Evolutionary conservation across 2,329 filamentous ascomycete species (phyloP), one percentile per base, ranked within the genome.

Genomic region (Fusarium oligoseptatum): DNA sequence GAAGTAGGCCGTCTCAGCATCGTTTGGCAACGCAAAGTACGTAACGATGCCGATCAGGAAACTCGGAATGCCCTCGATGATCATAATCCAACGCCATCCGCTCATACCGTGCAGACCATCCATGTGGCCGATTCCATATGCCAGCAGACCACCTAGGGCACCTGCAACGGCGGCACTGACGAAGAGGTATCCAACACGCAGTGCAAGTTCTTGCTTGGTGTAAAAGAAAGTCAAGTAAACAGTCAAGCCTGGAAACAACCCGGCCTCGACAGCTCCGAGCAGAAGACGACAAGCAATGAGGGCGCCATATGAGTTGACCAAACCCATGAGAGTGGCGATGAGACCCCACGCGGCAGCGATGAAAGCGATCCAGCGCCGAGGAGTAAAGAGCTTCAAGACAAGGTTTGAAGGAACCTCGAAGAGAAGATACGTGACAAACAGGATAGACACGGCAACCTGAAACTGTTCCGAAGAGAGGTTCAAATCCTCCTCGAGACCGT

Each of bases 191-290:
- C 92, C 92, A 4, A 94, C 91, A 3, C 93, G 90, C 48, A 94
- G 83, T 6, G 92, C 93, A 2, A 95, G 87, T 81, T 95, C 93
- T 32, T 88, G 87, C 78, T 92, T 93, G 56, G 90, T 93, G 83
- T 95, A 95, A 85, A 94, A 95, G 74, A 94, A 88, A 0, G 93
- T 94, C 20, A 95, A 86, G 75, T 94, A 94, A 20, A 92, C 83
- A 6, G 89, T 91, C 73, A 93, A 83, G 0, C 92, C 92, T 0
- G 93, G 92, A 73, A 94, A 94, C 1, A 94, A 83, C 0, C 92
- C 92, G 0, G 90, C 92, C 82, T 94, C 92, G 43, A 94, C 87
- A 8, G 88, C 85, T 6, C 93, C 93, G 0, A 95, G 88, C 15
- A 95, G 83, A 0, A 95, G 79, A 6, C 93, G 91, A 72, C 91